Evolutionary conservation across 2,329 filamentous ascomycete genomes (phyloP), one percentile per base, ranked within the genome.

Genomic region (Thermothelomyces thermophilus): DNA sequence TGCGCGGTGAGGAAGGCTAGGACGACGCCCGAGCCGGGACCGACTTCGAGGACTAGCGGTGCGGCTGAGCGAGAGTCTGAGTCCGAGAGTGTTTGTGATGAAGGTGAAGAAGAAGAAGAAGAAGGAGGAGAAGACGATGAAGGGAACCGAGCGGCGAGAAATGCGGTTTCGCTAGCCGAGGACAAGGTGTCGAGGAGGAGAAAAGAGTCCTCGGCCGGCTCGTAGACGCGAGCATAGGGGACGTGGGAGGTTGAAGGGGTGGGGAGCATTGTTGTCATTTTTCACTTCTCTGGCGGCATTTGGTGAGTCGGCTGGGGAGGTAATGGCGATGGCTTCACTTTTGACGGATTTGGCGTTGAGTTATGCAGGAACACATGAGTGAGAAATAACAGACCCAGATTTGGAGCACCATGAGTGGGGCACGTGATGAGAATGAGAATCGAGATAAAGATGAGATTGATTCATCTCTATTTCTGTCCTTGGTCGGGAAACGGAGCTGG

Each of bases 151-250:
- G 68, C 51, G 16, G 73, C 73, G 17, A 96, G 79, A 66, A 89
- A 95, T 20, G 70, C 58, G 3, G 74, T 79, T 68, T 95, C 89
- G 2, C 77, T 66, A 0, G 73, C 52, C 1, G 83, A 85, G 0
- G 90, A 91, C 39, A 98, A 77, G 0, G 90, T 95, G 70, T 98
- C 91, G 26, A 98, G 80, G 42, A 98, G 79, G 39, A 98, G 80
- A 65, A 89, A 98, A 5, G 90, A 96, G 71, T 98, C 93, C 69
- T 98, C 93, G 10, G 91, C 86, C 31, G 93, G 93, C 64, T 96
- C 90, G 70, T 98, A 98, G 59, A 97, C 84, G 48, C 85, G 82
- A 66, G 87, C 80, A 69, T 90, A 95, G 48, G 85, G 80, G 52
- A 97, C 87, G 70, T 98, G 93, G 19, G 87, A 87, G 2, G 93